These are phyloP conservation scores for Fusarium setosum DNA, from an alignment of 2,329 filamentous ascomycete genomes.

Conservation along the genomic window DNA sequence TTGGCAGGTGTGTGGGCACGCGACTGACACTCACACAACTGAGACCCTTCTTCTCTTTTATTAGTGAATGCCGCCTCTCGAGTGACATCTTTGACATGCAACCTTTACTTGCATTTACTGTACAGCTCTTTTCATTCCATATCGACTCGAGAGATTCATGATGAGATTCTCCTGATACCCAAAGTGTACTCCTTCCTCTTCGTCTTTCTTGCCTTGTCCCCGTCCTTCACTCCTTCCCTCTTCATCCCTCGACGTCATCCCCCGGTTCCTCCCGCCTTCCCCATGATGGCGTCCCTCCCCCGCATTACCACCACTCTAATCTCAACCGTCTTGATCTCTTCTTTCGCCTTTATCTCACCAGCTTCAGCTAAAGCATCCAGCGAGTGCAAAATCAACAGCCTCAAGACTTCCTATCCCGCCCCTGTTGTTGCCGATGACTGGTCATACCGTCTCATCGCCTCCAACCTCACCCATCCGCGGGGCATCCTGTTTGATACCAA, in stretches of 20 bases:
- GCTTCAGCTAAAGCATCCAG: slow-evolving; percentile 1
- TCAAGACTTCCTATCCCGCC: slow-evolving; percentile 48
- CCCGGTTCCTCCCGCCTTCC: slow-evolving; percentile 2
- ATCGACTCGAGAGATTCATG: neutral
- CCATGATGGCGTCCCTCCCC: slow-evolving; percentile 23
- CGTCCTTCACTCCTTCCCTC: neutral
- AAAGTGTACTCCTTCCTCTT: neutral
- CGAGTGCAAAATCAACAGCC: slow-evolving; percentile 35
- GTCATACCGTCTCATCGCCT: slow-evolving; percentile 56
- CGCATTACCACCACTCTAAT: slow-evolving; percentile 16
- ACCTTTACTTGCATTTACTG: too few relatives aligned
- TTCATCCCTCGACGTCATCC: neutral
- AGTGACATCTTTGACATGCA: too few relatives aligned
- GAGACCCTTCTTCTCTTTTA: neutral
- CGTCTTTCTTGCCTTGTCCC: too few relatives aligned
- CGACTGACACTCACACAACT: too few relatives aligned
- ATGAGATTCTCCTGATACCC: neutral
- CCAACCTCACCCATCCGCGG: slow-evolving; percentile 55
- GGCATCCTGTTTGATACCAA: slow-evolving; percentile 58
- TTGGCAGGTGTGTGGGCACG: neutral
- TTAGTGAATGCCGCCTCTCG: too few relatives aligned
- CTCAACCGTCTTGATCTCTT: neutral
- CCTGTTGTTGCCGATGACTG: slow-evolving; percentile 56
- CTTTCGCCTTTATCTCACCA: slow-evolving; percentile 2
- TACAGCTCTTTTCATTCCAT: neutral